Conservation (phyloP, 2,329 filamentous ascomycete genomes). For the Fusarium secorum region DNA sequence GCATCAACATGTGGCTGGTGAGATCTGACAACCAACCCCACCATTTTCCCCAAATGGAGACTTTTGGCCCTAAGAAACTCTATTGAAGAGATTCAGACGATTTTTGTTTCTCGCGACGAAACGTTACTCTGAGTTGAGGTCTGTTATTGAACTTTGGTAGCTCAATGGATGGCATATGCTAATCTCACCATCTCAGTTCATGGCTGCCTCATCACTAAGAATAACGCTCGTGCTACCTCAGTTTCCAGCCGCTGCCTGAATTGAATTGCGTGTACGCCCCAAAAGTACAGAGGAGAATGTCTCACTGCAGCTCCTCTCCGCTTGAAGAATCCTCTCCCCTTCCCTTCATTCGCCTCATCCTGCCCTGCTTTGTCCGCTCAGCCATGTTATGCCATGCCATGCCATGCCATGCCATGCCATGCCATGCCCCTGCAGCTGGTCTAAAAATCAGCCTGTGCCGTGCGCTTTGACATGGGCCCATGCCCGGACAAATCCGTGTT, state of each 20-base stretch:
- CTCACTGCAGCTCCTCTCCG: slow-evolving; percentile 7
- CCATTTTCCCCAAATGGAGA: slow-evolving; percentile 1
- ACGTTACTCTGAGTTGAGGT: neutral
- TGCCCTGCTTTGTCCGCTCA: neutral
- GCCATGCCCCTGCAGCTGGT: slow-evolving; percentile 21
- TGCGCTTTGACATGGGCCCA: slow-evolving; percentile 27
- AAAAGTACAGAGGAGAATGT: slow-evolving; percentile 1
- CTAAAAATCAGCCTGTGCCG: slow-evolving; percentile 25
- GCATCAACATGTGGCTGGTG: slow-evolving; percentile 31
- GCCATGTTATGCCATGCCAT: slow-evolving; percentile 1
- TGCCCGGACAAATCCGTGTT: neutral
- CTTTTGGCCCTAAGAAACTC: neutral
- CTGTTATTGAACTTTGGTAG: neutral
- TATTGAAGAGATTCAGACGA: neutral
- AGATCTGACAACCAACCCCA: slow-evolving; percentile 24
- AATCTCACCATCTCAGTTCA: neutral
- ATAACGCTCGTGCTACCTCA: neutral
- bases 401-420: too few relatives aligned
- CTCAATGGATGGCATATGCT: neutral
- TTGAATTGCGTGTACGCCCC: neutral
- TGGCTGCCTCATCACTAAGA: neutral
- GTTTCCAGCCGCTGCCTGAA: slow-evolving; percentile 1
- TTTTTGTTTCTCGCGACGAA: neutral
- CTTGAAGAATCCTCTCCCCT: neutral
- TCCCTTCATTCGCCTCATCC: neutral